phyloP scores from a whole-genome alignment of 139 green algal genomes.

The Ettlia oleoabundans region DNA sequence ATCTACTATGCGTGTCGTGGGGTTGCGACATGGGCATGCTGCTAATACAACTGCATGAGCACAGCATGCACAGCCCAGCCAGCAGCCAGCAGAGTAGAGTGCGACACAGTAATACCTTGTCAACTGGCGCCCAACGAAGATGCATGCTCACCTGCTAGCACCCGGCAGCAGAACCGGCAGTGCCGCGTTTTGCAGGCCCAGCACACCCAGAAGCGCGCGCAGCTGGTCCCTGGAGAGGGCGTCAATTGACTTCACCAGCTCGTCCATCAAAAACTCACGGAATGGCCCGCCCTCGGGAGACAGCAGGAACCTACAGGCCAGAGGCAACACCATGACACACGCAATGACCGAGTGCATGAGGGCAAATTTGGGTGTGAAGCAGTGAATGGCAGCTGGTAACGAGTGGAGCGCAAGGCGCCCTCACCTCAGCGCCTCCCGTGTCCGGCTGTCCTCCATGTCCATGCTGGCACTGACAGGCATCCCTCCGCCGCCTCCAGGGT shows the following conservation, averaged over 20 bases:
- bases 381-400: no score
- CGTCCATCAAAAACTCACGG: slow-evolving; percentile 94
- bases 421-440: slow-evolving; percentile 71
- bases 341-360: neutral
- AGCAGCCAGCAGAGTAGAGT: neutral
- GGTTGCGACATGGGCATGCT: neutral
- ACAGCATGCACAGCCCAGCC: no score
- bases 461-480: neutral
- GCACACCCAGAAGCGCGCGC: slow-evolving; percentile 41
- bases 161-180: slow-evolving; percentile 63
- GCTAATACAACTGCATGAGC: neutral
- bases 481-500: neutral
- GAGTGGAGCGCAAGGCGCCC: no score
- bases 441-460: slow-evolving; percentile 25
- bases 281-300: slow-evolving; percentile 89
- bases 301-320: slow-evolving; percentile 70
- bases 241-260: slow-evolving; percentile 95
- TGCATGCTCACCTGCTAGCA: slow-evolving; percentile 18
- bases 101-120: neutral
- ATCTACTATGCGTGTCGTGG: neutral
- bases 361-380: neutral
- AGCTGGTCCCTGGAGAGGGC: slow-evolving; percentile 87
- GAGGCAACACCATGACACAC: neutral
- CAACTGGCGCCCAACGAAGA: neutral
- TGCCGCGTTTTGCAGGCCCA: slow-evolving; percentile 47